phyloP scores from a whole-genome alignment of 2,329 filamentous ascomycete genomes.

The Verticillium tricorpus region DNA sequence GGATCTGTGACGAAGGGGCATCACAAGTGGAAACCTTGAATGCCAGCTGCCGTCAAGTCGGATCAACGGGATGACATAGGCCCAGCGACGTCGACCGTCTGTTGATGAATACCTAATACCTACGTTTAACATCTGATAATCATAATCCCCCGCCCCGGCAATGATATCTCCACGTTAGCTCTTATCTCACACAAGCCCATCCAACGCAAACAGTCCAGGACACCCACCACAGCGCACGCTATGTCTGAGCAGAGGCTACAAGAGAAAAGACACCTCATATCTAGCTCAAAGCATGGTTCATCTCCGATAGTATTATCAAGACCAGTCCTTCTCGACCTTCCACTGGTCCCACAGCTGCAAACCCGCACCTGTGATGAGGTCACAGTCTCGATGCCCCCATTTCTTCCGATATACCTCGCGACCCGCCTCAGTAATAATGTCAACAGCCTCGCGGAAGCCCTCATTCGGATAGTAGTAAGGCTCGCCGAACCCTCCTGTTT shows the following conservation, averaged over 20 bases:
- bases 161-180: not conserved
- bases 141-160: too few species aligned
- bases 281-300: not conserved
- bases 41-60: not conserved
- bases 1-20: not conserved
- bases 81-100: not conserved
- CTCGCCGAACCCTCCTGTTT: constrained; percentile 46
- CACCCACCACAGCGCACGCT: not conserved
- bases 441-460: constrained; percentile 38
- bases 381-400: constrained; percentile 41
- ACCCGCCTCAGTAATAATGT: constrained; percentile 40
- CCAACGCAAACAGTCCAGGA: not conserved
- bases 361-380: constrained; percentile 29
- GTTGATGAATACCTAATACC: too few species aligned
- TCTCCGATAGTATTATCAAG: not conserved
- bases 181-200: not conserved
- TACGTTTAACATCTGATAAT: too few species aligned
- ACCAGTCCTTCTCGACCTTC: constrained; percentile 38
- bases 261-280: too few species aligned
- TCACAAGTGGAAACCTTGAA: not conserved
- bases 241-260: not conserved
- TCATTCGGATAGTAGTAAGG: constrained; percentile 46
- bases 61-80: not conserved
- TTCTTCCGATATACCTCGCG: constrained; percentile 35
- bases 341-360: constrained; percentile 39